A percentile compares a stretch with the other conserved stretches of the same genome.
Evolutionary conservation across 1,284 basidiomycete species (phyloP).

Genomic region (Malassezia globosa): DNA sequence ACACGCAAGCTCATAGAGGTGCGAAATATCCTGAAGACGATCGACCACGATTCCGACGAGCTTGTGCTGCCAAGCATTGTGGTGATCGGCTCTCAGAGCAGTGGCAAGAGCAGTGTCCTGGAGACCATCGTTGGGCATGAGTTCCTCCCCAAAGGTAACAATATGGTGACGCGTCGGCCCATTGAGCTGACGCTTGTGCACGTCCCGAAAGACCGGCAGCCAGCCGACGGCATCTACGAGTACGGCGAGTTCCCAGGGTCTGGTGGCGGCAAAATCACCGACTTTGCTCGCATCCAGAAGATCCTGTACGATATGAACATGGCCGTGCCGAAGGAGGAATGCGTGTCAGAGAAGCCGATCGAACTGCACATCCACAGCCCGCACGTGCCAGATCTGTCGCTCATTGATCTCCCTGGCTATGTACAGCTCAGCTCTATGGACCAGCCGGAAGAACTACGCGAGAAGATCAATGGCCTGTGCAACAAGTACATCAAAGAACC

Average conservation of each 20-base stretch:
- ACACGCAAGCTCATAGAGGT: constrained; percentile 95
- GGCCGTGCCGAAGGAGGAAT: constrained; percentile 73
- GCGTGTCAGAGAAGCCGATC: constrained; percentile 87
- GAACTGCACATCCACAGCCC: constrained; percentile 92
- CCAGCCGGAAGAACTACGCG: constrained; percentile 85
- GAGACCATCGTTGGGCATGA: constrained; percentile 97
- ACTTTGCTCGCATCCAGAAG: constrained; percentile 80
- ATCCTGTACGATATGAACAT: constrained; percentile 90
- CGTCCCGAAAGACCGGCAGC: constrained; percentile 50
- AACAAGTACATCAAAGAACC: constrained; percentile 95
- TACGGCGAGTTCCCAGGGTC: constrained; percentile 90
- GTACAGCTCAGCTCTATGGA: constrained; percentile 89
- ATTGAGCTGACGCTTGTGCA: constrained; percentile 95
- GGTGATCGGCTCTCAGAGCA: constrained; percentile 94
- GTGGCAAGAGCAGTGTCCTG: constrained; percentile 90
- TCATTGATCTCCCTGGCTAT: constrained; percentile 95
- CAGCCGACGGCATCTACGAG: constrained; percentile 55
- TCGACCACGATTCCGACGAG: constrained; percentile 70
- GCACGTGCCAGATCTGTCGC: constrained; percentile 85
- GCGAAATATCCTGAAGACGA: constrained; percentile 76
- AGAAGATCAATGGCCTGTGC: constrained; percentile 78
- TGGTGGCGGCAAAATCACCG: constrained; percentile 72
- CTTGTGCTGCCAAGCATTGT: constrained; percentile 93
- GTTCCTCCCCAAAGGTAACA: constrained; percentile 94
- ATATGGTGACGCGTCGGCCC: constrained; percentile 97